Conservation (phyloP, 495 filamentous ascomycete genomes). For the Neurospora sp. region DNA sequence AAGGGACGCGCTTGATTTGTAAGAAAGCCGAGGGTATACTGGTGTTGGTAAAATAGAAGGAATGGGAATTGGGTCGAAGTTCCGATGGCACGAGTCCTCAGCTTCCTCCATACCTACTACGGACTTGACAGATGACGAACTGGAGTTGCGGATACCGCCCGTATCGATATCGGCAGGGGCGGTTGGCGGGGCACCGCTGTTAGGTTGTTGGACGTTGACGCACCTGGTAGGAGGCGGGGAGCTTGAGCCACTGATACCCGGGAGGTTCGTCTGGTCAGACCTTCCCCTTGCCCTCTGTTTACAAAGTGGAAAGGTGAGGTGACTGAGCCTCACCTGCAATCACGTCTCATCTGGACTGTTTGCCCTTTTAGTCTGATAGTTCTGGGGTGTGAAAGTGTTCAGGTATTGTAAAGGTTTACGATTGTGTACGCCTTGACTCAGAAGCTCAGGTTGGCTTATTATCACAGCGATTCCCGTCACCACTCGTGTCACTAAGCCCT, state of each 20-base stretch:
- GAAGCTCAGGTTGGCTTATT: neutral
- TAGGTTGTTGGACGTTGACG: neutral
- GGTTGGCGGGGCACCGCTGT: neutral
- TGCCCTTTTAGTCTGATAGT: neutral
- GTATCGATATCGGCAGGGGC: neutral
- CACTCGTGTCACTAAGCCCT: neutral
- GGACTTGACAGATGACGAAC: neutral
- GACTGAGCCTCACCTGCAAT: neutral
- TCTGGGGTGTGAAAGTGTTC: neutral
- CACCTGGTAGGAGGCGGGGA: neutral
- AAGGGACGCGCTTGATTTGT: neutral
- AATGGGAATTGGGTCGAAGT: conserved; percentile 16
- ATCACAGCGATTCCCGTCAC: neutral
- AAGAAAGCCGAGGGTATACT: neutral
- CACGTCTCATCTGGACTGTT: neutral
- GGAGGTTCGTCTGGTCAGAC: neutral
- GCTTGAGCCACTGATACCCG: neutral
- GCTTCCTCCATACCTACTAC: neutral
- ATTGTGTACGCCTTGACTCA: neutral
- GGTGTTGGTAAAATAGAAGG: neutral
- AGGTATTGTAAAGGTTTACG: neutral
- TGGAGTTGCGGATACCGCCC: neutral
- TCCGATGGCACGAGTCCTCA: conserved; percentile 2
- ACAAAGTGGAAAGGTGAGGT: neutral
- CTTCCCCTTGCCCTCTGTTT: neutral